Base-by-base conservation (phyloP, 2,329 filamentous ascomycete genomes). In the Eutypella sp. region DNA sequence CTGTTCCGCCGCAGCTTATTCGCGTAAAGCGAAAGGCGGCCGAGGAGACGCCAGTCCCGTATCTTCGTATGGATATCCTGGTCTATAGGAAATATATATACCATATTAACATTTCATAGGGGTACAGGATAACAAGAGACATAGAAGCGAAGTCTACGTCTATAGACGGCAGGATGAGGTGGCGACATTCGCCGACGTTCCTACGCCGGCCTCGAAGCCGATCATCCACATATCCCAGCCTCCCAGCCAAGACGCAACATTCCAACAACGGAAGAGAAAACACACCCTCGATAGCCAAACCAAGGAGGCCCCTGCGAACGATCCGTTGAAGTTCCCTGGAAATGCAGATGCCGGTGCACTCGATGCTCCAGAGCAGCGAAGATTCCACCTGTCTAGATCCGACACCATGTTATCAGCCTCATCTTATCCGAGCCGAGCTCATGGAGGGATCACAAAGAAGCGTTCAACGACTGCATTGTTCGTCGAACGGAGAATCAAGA, bases 11-110 rank as follows among this genome's bases (percentile, higher is more conserved):
- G 22, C 73, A 79, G 49, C 66, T 78, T 41, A 82, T 82, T 62
- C 74, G 76, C 47, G 74, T 82, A 53, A 82, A 82, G 70, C 77
- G 79, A 57, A 82, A 82, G 65, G 74, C 76, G 34, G 73, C 71
- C 42, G 75, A 74, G 47, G 70, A 73, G 27, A 66, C 68, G 11
- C 75, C 78, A 3, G 73, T 81, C 42, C 72, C 76, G 44, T 79
- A 78, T 54, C 70, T 82, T 40, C 72, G 77, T 81, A 57, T 50
- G 74, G 66, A 41, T 44, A 41, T 19, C 47, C 42, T 42, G 24
- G 16, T 15, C 41, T 40, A 42, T 31, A 33, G 40, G 40, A 46
- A n/a, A n/a, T n/a, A 48, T 54, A 42, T 36, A 41, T 19, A 9
- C 19, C 13, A 27, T 52, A 25, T 44, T 58, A 24, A 59, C 42